A percentile compares a stretch with the other conserved stretches of the same genome.
These are phyloP conservation scores for Rubroboletus satanas DNA, from an alignment of 768 basidiomycete genomes.

Conservation along the genomic window DNA sequence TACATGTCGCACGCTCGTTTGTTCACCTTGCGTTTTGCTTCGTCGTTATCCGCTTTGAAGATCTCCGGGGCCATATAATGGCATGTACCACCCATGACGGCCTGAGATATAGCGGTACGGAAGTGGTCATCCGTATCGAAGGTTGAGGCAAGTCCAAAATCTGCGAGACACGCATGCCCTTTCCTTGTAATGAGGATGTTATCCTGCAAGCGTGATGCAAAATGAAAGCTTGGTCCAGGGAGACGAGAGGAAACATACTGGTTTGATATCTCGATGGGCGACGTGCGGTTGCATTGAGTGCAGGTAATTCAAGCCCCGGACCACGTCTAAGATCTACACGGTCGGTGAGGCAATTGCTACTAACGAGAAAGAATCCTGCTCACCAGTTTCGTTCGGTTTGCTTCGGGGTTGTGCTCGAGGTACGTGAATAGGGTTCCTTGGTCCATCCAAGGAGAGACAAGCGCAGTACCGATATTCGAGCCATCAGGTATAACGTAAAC, in stretches of 20 bases:
- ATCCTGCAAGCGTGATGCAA: conserved; percentile 30
- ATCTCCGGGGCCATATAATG: conserved; percentile 29
- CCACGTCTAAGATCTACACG: conserved; percentile 40
- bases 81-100: conserved; percentile 14
- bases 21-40: conserved; percentile 17
- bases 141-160: conserved; percentile 40
- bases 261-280: conserved; percentile 30
- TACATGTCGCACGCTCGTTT: conserved; percentile 38
- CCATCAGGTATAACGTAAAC: conserved; percentile 20
- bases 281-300: conserved; percentile 40
- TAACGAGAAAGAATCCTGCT: conserved; percentile 5
- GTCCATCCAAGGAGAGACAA: conserved; percentile 42
- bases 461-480: conserved; percentile 13
- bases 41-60: background rate
- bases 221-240: background rate
- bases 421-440: conserved; percentile 31
- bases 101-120: conserved; percentile 5
- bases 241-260: conserved; percentile 16
- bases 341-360: background rate
- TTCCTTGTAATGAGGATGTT: conserved; percentile 45
- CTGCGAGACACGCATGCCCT: conserved; percentile 44
- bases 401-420: conserved; percentile 23
- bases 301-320: conserved; percentile 41
- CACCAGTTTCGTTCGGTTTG: conserved; percentile 32
- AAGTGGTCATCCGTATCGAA: conserved; percentile 17